These are phyloP conservation scores for Trichoderma pleuroti DNA, from an alignment of 2,329 filamentous ascomycete genomes.

Conservation along the genomic window DNA sequence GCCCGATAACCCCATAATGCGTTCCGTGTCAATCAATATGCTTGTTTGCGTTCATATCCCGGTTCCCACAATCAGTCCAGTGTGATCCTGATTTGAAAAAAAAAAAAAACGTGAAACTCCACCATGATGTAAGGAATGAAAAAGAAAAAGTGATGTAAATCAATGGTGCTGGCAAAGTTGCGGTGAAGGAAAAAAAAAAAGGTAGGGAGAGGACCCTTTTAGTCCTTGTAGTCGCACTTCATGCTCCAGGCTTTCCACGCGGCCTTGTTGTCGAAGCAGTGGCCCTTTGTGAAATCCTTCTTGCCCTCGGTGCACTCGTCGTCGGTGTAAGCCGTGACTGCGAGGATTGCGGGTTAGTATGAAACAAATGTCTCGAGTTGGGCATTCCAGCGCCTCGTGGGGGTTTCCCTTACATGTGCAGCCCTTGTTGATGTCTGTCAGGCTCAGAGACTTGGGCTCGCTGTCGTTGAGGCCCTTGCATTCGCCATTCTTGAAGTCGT, in stretches of 20 bases:
- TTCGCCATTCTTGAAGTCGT: constrained; percentile 22
- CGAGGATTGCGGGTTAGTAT: neutral
- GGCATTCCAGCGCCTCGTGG: neutral
- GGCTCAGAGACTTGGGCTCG: constrained; percentile 20
- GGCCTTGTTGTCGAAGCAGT: neutral
- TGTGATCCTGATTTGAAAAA: neutral
- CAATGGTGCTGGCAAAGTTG: neutral
- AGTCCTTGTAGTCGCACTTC: constrained; percentile 18
- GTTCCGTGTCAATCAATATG: constrained; percentile 3
- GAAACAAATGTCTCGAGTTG: neutral
- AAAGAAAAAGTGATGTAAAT: neutral
- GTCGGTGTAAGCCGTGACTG: constrained; percentile 22
- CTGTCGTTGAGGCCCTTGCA: constrained; percentile 23
- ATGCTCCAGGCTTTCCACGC: constrained; percentile 19
- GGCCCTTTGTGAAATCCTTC: neutral
- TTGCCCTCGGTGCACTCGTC: constrained; percentile 7
- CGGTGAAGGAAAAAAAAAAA: neutral
- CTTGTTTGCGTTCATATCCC: neutral
- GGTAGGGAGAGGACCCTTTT: neutral
- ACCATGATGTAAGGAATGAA: neutral
- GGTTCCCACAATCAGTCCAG: constrained; percentile 8
- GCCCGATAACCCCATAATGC: neutral
- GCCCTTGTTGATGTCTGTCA: constrained; percentile 20
- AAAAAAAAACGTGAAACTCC: neutral
- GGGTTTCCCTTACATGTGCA: constrained; percentile 22